Evolutionary conservation across 2,329 filamentous ascomycete genomes (phyloP).

Genomic region (Orbilia brochopaga): DNA sequence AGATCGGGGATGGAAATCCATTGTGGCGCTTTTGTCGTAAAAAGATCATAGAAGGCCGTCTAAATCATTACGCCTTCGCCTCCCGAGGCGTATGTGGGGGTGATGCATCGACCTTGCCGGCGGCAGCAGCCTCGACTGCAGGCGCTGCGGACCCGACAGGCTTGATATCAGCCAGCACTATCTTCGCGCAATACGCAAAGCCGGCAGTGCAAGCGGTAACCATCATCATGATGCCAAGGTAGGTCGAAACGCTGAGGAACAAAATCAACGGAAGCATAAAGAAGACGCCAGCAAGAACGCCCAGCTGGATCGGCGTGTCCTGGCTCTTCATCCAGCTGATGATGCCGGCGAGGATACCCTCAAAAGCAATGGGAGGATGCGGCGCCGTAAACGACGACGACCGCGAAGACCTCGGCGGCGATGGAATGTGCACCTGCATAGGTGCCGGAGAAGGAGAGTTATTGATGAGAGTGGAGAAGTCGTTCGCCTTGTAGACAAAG

Average conservation of each 20-base stretch:
- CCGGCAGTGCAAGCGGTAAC: conserved; percentile 32
- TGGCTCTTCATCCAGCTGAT: conserved; percentile 41
- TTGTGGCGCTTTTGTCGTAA: conserved; percentile 41
- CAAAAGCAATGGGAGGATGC: conserved; percentile 27
- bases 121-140: conserved; percentile 4
- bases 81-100: conserved; percentile 26
- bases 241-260: conserved; percentile 42
- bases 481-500: conserved; percentile 44
- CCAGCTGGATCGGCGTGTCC: conserved; percentile 40
- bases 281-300: conserved; percentile 37
- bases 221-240: conserved; percentile 43
- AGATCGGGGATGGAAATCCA: conserved; percentile 2
- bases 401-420: conserved; percentile 27
- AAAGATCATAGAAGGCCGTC: conserved; percentile 7
- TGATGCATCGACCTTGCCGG: conserved; percentile 12
- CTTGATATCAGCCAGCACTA: conserved; percentile 15
- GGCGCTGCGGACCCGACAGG: conserved; percentile 4
- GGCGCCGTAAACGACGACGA: conserved; percentile 26
- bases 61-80: conserved; percentile 26
- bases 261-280: conserved; percentile 41
- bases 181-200: conserved; percentile 38
- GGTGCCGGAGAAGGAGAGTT: conserved; percentile 18
- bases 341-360: conserved; percentile 30
- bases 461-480: conserved; percentile 40
- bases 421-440: conserved; percentile 43